phyloP scores from a whole-genome alignment of 768 basidiomycete genomes.

The Collybia nuda region DNA sequence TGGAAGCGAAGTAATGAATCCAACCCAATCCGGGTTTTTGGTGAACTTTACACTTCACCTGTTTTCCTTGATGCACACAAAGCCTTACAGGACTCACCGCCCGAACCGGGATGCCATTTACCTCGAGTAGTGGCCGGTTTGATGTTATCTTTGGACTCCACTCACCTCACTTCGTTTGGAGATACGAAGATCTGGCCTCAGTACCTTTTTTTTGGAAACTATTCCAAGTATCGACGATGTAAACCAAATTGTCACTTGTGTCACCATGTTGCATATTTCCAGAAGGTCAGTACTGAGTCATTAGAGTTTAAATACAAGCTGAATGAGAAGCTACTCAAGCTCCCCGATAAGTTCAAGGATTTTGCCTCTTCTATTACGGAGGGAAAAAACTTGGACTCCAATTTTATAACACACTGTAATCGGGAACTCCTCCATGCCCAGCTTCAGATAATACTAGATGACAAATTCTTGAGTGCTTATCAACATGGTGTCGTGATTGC shows the following conservation, averaged over 20 bases:
- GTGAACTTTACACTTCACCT: slow-evolving; percentile 9
- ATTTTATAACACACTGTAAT: slow-evolving; percentile 4
- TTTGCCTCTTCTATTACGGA: slow-evolving; percentile 3
- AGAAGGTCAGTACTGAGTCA: slow-evolving; percentile 22
- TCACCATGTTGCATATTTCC: slow-evolving; percentile 15
- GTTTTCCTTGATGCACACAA: slow-evolving; percentile 1
- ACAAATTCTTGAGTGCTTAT: slow-evolving; percentile 16
- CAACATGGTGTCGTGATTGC: slow-evolving; percentile 12
- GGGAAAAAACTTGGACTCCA: background rate
- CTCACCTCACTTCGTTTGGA: slow-evolving; percentile 29
- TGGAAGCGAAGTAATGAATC: background rate
- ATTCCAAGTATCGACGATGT: slow-evolving; percentile 20
- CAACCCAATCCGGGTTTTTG: background rate
- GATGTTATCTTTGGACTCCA: slow-evolving; percentile 31
- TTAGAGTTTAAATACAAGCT: background rate
- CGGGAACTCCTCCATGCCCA: slow-evolving; percentile 2
- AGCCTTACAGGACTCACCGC: slow-evolving; percentile 1
- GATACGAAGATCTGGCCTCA: slow-evolving; percentile 23
- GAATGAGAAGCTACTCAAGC: slow-evolving; percentile 5
- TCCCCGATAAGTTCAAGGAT: slow-evolving; percentile 18
- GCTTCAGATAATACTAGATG: background rate
- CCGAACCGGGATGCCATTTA: slow-evolving; percentile 9
- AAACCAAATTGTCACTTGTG: slow-evolving; percentile 7
- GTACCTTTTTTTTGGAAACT: slow-evolving; percentile 20
- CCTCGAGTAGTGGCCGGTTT: slow-evolving; percentile 15